Percentiles rank a stretch among this genome's conserved stretches.
Evolutionary conservation across 2,329 filamentous ascomycete species (phyloP).

Genomic region (Aspergillaceae sp.): DNA sequence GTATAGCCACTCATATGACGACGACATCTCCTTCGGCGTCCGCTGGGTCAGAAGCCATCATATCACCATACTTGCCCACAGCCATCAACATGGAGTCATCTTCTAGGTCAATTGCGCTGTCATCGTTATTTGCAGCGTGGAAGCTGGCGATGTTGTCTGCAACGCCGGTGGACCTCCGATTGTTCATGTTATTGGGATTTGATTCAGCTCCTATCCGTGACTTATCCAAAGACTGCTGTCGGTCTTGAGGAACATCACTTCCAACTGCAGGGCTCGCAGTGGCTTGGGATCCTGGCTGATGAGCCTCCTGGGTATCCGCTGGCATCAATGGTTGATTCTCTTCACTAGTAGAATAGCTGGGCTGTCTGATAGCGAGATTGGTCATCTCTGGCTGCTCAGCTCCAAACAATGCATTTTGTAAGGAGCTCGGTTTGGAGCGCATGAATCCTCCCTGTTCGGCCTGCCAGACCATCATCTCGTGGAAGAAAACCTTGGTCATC

Average conservation of each 20-base stretch:
- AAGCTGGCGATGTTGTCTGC: conserved; percentile 32
- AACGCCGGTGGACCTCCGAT: conserved; percentile 39
- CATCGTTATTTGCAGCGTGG: conserved; percentile 46
- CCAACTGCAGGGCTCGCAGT: conserved; percentile 11
- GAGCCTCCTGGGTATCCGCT: conserved; percentile 7
- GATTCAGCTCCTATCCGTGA: conserved; percentile 11
- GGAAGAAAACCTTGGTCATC: conserved; percentile 88
- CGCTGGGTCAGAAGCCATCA: conserved; percentile 38
- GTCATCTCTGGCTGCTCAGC: conserved; percentile 15
- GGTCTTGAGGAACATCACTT: conserved; percentile 10
- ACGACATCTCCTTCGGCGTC: conserved; percentile 39
- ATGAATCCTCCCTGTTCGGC: conserved; percentile 88
- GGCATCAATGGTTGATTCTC: conserved; percentile 10
- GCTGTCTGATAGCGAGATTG: conserved; percentile 15
- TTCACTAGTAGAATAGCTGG: conserved; percentile 7
- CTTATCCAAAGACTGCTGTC: conserved; percentile 7
- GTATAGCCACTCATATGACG: conserved; percentile 28
- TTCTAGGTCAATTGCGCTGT: conserved; percentile 64
- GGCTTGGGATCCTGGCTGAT: conserved; percentile 9
- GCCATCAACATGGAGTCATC: conserved; percentile 36
- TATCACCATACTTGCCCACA: conserved; percentile 38
- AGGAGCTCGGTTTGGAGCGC: conserved; percentile 38
- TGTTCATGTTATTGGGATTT: conserved; percentile 17
- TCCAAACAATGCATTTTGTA: conserved; percentile 20
- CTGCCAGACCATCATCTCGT: conserved; percentile 87